Evolutionary conservation across 306 rosid genomes (phyloP), one percentile per base, ranked within the genome.

Genomic region (Lagenaria siceraria): DNA sequence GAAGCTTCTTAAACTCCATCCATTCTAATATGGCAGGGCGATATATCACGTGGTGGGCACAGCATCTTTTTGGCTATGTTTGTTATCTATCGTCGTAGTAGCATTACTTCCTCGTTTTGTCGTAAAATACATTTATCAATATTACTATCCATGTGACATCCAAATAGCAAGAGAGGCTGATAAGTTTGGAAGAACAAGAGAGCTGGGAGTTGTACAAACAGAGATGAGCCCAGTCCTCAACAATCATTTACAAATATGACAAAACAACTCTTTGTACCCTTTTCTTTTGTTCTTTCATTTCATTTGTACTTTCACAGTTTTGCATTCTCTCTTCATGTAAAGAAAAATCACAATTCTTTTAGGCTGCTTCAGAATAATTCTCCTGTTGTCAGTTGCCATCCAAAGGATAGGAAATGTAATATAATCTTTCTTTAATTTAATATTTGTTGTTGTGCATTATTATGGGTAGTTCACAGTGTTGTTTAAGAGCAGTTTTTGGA

Each of bases 101-200:
- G 93, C 93, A 4, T 64, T 92, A 59, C 82, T 87, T 81, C 98
- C 97, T 22, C 97, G 91, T 56, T 78, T 94, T 33, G 85, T 78
- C 36, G 81, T 89, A 36, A 94, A 94, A 43, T 87, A 43, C 63
- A 46, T 91, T 17, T 82, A 76, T 73, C 91, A 92, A 69, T 86
- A 81, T 62, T 92, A 84, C 63, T 69, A 78, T 43, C 97, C 97
- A 4, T 77, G 78, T 59, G 97, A 94, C 77, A 88, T 94, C 79
- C 98, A 88, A 63, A 92, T 94, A 55, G 92, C 95, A 43, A 87
- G 95, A 79, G 97, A 90, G 87, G 86, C 83, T 31, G 98, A 92
- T 82, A 92, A 81, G 76, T 15, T 80, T 33, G 86, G 74, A 52
- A 77, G 82, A 79, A 80, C 71, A 36, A 84, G 90, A 65, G 74